A percentile compares a stretch with the other conserved stretches of the same genome.
phyloP scores from a whole-genome alignment of 129 eudicot genomes.

The Apium graveolens region DNA sequence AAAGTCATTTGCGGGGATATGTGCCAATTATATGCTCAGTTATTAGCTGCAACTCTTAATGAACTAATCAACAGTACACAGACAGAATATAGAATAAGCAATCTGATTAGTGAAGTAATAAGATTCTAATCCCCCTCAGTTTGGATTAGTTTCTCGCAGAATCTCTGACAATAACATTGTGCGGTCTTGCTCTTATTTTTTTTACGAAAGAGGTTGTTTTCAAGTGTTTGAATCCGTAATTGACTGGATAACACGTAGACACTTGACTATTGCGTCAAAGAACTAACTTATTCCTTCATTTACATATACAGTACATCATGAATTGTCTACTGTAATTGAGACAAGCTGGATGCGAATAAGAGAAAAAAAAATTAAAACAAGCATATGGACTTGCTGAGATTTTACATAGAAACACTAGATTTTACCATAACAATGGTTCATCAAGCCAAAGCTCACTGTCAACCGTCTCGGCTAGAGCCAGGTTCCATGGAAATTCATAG shows the following conservation, averaged over 20 bases:
- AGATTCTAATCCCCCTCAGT: too few relatives aligned
- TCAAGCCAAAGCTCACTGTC: constrained; percentile 24
- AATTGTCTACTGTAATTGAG: not conserved
- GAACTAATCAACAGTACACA: too few relatives aligned
- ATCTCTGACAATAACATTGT: too few relatives aligned
- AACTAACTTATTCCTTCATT: not conserved
- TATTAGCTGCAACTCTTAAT: too few relatives aligned
- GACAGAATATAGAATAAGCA: too few relatives aligned
- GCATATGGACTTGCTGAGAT: not conserved
- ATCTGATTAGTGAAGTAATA: too few relatives aligned
- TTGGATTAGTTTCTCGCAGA: too few relatives aligned
- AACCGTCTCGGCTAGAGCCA: constrained; percentile 13
- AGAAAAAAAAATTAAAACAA: not conserved
- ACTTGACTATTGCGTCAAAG: not conserved
- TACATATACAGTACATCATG: not conserved
- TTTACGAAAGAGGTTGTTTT: not conserved
- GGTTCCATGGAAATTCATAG: constrained; percentile 15
- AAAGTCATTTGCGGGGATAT: too few relatives aligned
- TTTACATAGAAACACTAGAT: not conserved
- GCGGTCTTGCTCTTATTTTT: too few relatives aligned
- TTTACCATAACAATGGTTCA: constrained; percentile 21
- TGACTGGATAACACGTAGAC: not conserved
- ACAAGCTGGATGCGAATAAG: not conserved
- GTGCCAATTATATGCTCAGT: too few relatives aligned
- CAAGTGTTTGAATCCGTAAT: not conserved